These are phyloP conservation scores for Ganoderma lingzhi DNA, from an alignment of 1,284 basidiomycete genomes.

Conservation along the genomic window DNA sequence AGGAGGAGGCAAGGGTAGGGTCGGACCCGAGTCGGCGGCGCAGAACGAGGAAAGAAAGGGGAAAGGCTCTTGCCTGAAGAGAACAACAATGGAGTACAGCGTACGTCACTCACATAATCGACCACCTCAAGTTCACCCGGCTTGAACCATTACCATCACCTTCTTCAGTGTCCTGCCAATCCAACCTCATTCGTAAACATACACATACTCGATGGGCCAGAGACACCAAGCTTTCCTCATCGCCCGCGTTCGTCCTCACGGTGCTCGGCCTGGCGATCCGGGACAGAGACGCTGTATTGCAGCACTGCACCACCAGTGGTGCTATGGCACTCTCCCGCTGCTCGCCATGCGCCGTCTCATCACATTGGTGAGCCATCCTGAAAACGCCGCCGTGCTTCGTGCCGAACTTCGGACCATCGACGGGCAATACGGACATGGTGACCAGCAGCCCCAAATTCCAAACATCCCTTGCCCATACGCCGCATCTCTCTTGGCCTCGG, in stretches of 20 bases:
- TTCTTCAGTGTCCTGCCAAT: fast-evolving
- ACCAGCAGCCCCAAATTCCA: slow-evolving; percentile 28
- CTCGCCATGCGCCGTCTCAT: slow-evolving; percentile 44
- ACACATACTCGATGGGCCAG: no score
- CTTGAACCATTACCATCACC: no score
- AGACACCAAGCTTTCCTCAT: slow-evolving; percentile 46
- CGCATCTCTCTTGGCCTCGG: slow-evolving; percentile 28
- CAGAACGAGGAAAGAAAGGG: no score
- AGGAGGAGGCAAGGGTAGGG: no score
- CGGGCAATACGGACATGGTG: slow-evolving; percentile 33
- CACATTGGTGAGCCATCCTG: slow-evolving; percentile 44
- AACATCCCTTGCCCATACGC: slow-evolving; percentile 44
- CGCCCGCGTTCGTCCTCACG: slow-evolving; percentile 42
- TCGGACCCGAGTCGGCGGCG: no score
- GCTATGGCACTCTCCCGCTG: slow-evolving; percentile 44
- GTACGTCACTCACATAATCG: no score
- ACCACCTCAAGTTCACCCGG: no score
- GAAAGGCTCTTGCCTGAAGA: no score
- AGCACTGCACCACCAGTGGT: slow-evolving; percentile 51
- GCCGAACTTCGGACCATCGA: slow-evolving; percentile 43
- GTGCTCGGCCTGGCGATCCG: slow-evolving; percentile 21
- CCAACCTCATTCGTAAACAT: no score
- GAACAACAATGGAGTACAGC: no score
- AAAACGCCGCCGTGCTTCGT: slow-evolving; percentile 47
- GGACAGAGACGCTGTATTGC: slow-evolving; percentile 48